Evolutionary conservation across 345 rosid species (phyloP).

Genomic region (Litchi chinensis): DNA sequence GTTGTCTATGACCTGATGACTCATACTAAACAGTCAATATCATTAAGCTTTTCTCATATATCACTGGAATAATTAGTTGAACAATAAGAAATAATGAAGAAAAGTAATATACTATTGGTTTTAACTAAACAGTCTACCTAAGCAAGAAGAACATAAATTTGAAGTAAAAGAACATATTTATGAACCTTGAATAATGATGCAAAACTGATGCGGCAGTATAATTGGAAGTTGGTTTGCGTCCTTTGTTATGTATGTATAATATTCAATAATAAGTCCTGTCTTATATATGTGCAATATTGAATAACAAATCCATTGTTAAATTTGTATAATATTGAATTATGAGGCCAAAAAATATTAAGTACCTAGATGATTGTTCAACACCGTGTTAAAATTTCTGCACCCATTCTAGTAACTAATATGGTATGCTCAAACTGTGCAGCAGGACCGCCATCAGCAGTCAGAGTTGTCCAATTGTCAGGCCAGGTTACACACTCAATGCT

Average conservation of each 20-base stretch:
- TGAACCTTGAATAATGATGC: background rate
- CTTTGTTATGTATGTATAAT: background rate
- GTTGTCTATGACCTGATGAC: background rate
- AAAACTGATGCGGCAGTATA: background rate
- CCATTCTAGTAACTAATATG: conserved; percentile 78
- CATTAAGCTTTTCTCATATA: background rate
- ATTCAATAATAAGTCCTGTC: no score
- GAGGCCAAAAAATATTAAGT: background rate
- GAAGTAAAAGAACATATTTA: background rate
- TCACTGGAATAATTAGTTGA: background rate
- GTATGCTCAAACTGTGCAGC: conserved; percentile 94
- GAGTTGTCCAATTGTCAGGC: conserved; percentile 94
- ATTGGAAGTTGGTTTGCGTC: background rate
- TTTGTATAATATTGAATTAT: background rate
- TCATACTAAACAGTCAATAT: no score
- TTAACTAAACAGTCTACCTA: background rate
- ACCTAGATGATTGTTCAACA: conserved; percentile 33
- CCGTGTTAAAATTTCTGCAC: conserved; percentile 79
- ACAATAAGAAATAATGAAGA: background rate
- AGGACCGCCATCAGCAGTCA: conserved; percentile 75
- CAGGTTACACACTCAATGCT: conserved; percentile 70
- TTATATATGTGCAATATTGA: no score
- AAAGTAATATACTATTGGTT: no score
- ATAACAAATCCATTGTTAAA: background rate
- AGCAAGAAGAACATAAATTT: background rate